Conservation (phyloP, 495 filamentous ascomycete genomes). For the Penicillium goetzii region DNA sequence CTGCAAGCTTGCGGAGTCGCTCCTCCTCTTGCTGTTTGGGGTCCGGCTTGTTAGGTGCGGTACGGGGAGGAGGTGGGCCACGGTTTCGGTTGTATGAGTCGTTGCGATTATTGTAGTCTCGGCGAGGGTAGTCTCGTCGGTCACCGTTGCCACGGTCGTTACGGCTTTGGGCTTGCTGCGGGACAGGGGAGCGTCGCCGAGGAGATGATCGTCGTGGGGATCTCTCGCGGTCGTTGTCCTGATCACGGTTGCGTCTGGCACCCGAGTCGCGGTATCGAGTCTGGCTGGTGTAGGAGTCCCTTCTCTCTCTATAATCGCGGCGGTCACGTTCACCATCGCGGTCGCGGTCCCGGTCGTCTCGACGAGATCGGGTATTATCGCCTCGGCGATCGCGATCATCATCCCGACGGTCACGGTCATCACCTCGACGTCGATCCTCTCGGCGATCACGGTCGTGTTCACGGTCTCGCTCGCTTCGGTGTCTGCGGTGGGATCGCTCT, state of each 20-base stretch:
- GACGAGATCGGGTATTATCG: constrained; percentile 14
- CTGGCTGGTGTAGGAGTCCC: constrained; percentile 26
- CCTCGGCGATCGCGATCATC: constrained; percentile 20
- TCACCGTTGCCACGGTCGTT: constrained; percentile 17
- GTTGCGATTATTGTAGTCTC: constrained; percentile 22
- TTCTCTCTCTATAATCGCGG: constrained; percentile 32
- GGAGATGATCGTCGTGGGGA: constrained; percentile 30
- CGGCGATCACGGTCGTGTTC: constrained; percentile 23
- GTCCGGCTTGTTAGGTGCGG: constrained; percentile 22
- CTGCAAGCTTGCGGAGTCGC: constrained; percentile 67
- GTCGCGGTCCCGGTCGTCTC: constrained; percentile 32
- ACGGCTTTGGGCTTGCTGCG: constrained; percentile 17
- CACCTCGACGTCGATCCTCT: constrained; percentile 24
- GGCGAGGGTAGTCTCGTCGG: constrained; percentile 25
- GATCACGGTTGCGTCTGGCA: constrained; percentile 30
- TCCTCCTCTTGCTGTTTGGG: constrained; percentile 44
- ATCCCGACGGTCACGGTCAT: constrained; percentile 17
- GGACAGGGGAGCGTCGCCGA: constrained; percentile 18
- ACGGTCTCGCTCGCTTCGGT: constrained; percentile 37
- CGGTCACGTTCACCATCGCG: constrained; percentile 14
- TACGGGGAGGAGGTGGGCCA: constrained; percentile 16
- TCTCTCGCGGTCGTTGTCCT: constrained; percentile 23
- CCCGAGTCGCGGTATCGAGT: constrained; percentile 36
- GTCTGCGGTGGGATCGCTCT: constrained; percentile 32
- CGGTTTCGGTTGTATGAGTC: constrained; percentile 32